Base-by-base conservation (phyloP, 768 basidiomycete genomes). In the Crepidotus variabilis region DNA sequence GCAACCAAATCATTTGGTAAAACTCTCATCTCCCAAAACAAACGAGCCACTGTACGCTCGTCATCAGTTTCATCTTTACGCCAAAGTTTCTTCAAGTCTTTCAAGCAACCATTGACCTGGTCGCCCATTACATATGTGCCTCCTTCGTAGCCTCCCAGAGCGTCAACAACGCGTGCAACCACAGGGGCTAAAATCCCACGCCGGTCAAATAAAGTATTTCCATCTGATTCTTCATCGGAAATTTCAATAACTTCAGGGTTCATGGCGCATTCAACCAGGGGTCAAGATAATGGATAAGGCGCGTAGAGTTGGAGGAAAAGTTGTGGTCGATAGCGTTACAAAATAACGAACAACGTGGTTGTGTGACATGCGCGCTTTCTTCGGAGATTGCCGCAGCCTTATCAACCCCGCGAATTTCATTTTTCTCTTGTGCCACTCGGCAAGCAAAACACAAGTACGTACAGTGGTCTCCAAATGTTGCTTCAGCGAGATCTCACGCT, bases 31-130 rank as follows among this genome's bases (percentile, higher is more conserved):
- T 91, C 86, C 83, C 87, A 92, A 68, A 98, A 90, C 56, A 98
- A 89, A 45, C 94, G 86, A 2, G 96, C 94, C 1, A 98, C 90
- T 0, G 94, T 98, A 16, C 97, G 84, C 67, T 95, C 94, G 68
- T 98, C 96, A 71, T 99, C 97, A 0, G 87, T 88, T 65, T 98
- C 97, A 70, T 99, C 97, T 70, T 92, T 90, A 51, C 95, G 75
- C 97, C 96, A 98, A 50, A 96, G 81, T 63, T 87, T 91, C 75
- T 98, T 98, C 58, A 99, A 78, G 69, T 98, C 97, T 63, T 92
- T 91, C 62, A 99, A 70, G 71, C 94, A 96, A 1, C 89, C 89
- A 57, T 76, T 75, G n/a, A 80, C 85, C 59, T 91, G 85, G 74
- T 94, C 92, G 45, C 92, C 92, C 65, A 92, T 81, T 45, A 85